phyloP scores from a whole-genome alignment of 2,329 filamentous ascomycete species.

The Dissoconium aciculare region DNA sequence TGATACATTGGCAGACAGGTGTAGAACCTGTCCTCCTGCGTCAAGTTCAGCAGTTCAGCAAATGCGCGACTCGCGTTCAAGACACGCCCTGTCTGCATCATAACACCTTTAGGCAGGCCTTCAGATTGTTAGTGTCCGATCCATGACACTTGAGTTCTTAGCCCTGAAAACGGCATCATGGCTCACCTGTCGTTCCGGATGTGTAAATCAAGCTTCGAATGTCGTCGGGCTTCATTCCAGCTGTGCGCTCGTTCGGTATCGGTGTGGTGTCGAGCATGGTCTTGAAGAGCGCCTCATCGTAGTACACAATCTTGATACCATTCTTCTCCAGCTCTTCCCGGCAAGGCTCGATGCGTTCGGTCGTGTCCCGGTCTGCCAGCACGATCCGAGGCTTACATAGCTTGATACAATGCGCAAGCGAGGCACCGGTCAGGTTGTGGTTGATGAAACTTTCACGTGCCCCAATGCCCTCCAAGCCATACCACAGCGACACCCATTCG shows the following conservation, averaged over 20 bases:
- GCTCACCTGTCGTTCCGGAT: constrained; percentile 62
- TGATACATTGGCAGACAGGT: constrained; percentile 73
- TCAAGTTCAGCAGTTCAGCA: constrained; percentile 42
- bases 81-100: constrained; percentile 13
- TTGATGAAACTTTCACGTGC: constrained; percentile 22
- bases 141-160: not conserved
- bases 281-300: constrained; percentile 13
- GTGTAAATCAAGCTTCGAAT: constrained; percentile 67
- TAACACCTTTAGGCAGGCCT: constrained; percentile 18
- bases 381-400: constrained; percentile 15
- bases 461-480: constrained; percentile 45
- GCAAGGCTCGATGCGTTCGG: constrained; percentile 15
- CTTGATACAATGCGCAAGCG: constrained; percentile 23
- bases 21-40: constrained; percentile 38
- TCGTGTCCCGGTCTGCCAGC: constrained; percentile 15
- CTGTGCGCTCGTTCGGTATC: constrained; percentile 12
- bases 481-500: constrained; percentile 22
- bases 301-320: constrained; percentile 15
- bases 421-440: constrained; percentile 22
- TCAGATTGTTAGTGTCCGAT: constrained; percentile 1
- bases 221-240: constrained; percentile 23
- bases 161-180: too few species aligned
- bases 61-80: constrained; percentile 43
- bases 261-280: constrained; percentile 11
- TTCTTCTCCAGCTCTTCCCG: constrained; percentile 10